Evolutionary conservation across 208 protist genomes (phyloP).

Genomic region (Wallacemonas sp.): DNA sequence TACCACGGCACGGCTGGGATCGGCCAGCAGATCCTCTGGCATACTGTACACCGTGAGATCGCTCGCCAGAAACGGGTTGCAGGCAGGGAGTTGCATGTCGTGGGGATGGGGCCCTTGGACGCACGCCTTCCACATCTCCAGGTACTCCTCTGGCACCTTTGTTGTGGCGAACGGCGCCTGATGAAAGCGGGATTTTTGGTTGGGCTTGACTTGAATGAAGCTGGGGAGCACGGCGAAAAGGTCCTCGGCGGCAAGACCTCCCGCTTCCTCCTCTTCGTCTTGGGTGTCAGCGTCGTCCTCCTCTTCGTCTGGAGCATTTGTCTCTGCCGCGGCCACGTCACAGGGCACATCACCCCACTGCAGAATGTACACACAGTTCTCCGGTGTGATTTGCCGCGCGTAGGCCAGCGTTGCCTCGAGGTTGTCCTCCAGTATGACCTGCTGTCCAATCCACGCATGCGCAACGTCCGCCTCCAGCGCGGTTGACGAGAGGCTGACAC

Average conservation of each 20-base stretch:
- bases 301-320: too few species aligned
- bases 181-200: constrained; percentile 43
- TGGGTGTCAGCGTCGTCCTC: constrained; percentile 6
- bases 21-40: constrained; percentile 12
- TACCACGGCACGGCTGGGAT: constrained; percentile 14
- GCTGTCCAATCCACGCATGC: constrained; percentile 47
- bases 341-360: constrained; percentile 61
- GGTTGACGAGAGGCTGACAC: constrained; percentile 32
- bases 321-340: neutral
- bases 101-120: constrained; percentile 22
- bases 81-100: constrained; percentile 35
- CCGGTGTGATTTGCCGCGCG: constrained; percentile 52
- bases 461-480: constrained; percentile 44
- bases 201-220: constrained; percentile 44
- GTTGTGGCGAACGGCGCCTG: constrained; percentile 19
- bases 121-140: constrained; percentile 37
- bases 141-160: constrained; percentile 41
- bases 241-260: neutral
- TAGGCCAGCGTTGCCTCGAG: constrained; percentile 26
- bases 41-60: constrained; percentile 57
- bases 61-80: constrained; percentile 73
- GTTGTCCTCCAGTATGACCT: constrained; percentile 61
- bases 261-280: neutral
- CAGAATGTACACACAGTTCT: constrained; percentile 47
- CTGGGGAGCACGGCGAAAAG: constrained; percentile 55